A percentile compares a stretch with the other conserved stretches of the same genome.
These are phyloP conservation scores for Gracilaria gracilis DNA, from an alignment of 23 red algal species.

Conservation along the genomic window DNA sequence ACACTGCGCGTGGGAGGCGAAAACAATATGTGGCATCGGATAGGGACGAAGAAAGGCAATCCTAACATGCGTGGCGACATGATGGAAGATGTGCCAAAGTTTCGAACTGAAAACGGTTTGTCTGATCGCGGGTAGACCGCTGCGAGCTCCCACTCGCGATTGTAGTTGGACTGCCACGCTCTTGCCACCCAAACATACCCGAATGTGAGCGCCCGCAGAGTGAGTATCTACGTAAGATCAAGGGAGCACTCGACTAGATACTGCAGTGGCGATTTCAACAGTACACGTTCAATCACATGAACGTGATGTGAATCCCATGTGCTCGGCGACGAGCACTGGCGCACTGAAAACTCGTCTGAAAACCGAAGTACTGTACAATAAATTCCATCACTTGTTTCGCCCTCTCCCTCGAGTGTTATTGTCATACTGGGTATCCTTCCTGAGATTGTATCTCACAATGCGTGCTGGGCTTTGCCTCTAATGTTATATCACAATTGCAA, in stretches of 20 bases:
- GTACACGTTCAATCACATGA: constrained; percentile 3
- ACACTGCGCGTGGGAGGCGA: not conserved
- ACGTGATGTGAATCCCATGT: too few species aligned
- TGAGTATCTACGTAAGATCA: not conserved
- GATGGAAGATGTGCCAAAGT: not conserved
- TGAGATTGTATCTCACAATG: too few species aligned
- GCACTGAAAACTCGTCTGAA: not conserved
- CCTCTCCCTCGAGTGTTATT: too few species aligned
- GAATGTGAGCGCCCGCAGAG: not conserved
- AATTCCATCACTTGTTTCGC: too few species aligned
- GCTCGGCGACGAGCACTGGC: constrained; percentile 26
- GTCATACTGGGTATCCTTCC: too few species aligned
- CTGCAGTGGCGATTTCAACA: not conserved
- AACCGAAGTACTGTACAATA: too few species aligned
- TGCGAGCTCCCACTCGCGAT: too few species aligned
- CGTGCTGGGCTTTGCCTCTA: too few species aligned
- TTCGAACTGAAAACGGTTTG: not conserved
- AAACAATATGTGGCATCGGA: constrained; percentile 16
- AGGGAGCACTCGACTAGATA: not conserved
- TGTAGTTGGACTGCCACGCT: not conserved
- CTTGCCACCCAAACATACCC: not conserved
- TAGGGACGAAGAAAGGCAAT: constrained; percentile 9
- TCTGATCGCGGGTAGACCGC: not conserved
- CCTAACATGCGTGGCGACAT: not conserved
- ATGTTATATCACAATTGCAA: too few species aligned